Percentiles rank a stretch among this genome's conserved stretches.
phyloP scores from a whole-genome alignment of 139 green algal genomes.

The Closterium sp. region DNA sequence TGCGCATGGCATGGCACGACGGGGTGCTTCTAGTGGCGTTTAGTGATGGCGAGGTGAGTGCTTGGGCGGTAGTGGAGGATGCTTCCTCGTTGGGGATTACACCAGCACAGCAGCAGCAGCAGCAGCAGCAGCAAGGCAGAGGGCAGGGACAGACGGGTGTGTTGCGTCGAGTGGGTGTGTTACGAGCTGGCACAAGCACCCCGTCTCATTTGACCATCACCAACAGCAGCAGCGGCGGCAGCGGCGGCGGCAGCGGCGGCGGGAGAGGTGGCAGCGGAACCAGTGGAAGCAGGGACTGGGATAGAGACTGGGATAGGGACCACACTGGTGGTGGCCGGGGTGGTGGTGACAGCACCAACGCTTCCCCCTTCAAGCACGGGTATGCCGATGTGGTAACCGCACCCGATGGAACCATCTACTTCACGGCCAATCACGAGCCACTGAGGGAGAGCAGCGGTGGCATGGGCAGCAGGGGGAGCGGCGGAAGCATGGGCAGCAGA shows the following conservation, averaged over 20 bases:
- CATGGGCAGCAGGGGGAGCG: not conserved
- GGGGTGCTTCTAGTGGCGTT: not conserved
- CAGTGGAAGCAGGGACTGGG: no score
- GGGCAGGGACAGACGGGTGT: not conserved
- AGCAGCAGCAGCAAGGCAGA: not conserved
- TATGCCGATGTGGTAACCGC: not conserved
- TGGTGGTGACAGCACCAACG: not conserved
- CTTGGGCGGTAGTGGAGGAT: not conserved
- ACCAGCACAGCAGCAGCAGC: not conserved
- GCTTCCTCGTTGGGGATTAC: not conserved
- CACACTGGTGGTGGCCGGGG: not conserved
- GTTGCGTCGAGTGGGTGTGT: not conserved
- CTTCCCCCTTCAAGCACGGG: not conserved
- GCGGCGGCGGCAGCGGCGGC: no score
- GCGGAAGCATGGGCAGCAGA: not conserved
- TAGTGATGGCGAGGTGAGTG: not conserved
- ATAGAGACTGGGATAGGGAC: not conserved
- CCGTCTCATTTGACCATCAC: not conserved
- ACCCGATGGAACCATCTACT: not conserved
- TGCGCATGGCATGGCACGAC: not conserved
- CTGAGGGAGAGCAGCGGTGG: not conserved
- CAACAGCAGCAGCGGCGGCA: not conserved
- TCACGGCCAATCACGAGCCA: not conserved
- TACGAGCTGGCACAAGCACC: not conserved
- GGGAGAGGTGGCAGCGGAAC: not conserved